A percentile compares a stretch with the other conserved stretches of the same genome.
Conservation (phyloP, 768 basidiomycete genomes). For the Leccinum rimulosum region DNA sequence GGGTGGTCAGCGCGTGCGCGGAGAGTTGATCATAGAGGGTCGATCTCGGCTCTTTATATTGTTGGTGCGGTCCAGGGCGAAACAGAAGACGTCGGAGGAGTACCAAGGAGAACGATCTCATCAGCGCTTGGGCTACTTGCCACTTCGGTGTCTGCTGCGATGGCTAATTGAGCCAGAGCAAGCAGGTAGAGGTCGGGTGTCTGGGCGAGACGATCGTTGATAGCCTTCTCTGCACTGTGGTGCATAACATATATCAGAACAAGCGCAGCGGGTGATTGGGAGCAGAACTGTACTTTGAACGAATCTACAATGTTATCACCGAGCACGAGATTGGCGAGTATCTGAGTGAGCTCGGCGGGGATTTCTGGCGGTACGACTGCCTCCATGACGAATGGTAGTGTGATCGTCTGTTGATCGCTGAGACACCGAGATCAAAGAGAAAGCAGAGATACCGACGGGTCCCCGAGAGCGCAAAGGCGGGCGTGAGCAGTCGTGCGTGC, state of each 20-base stretch:
- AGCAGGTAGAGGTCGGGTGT: slow-evolving; percentile 79
- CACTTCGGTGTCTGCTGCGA: slow-evolving; percentile 74
- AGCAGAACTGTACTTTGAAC: slow-evolving; percentile 49
- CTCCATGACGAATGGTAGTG: slow-evolving; percentile 22
- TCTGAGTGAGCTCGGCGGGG: slow-evolving; percentile 74
- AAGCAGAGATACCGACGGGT: slow-evolving; percentile 21
- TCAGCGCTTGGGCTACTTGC: slow-evolving; percentile 41
- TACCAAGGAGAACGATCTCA: slow-evolving; percentile 83
- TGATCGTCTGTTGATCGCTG: slow-evolving; percentile 2
- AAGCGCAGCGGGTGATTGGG: background rate
- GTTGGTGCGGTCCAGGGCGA: slow-evolving; percentile 45
- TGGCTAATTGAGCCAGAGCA: slow-evolving; percentile 76
- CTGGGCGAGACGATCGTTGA: slow-evolving; percentile 75
- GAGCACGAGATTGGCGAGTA: slow-evolving; percentile 78
- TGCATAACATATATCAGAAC: slow-evolving; percentile 10
- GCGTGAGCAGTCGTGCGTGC: slow-evolving; percentile 70
- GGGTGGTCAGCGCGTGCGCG: slow-evolving; percentile 56
- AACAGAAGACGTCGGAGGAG: slow-evolving; percentile 78
- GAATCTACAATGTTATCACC: slow-evolving; percentile 74
- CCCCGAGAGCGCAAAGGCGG: slow-evolving; percentile 73
- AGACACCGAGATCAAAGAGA: background rate
- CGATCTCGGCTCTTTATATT: slow-evolving; percentile 39
- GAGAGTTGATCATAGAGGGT: slow-evolving; percentile 79
- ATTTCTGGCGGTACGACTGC: slow-evolving; percentile 57
- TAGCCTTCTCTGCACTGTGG: slow-evolving; percentile 70